These are phyloP conservation scores for Plasmopara muralis DNA, from an alignment of 352 stramenopile genomes.

Conservation along the genomic window DNA sequence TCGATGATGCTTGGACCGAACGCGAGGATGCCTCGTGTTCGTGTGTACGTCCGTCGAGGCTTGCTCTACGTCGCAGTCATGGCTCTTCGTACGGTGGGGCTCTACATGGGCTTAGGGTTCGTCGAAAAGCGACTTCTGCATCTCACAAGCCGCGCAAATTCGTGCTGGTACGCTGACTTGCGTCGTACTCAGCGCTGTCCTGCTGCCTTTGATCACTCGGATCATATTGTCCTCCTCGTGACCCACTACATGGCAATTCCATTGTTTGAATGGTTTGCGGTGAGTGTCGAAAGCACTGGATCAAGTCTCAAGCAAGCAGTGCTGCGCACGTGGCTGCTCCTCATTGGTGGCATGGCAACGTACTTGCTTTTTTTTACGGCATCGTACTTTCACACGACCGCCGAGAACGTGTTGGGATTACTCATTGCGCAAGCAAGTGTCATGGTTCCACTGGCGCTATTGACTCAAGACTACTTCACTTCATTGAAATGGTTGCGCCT, in stretches of 20 bases:
- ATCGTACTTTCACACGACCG: constrained; percentile 58
- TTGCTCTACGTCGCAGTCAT: constrained; percentile 58
- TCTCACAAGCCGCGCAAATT: constrained; percentile 25
- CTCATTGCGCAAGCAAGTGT: constrained; percentile 46
- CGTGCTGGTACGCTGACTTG: constrained; percentile 57
- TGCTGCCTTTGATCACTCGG: constrained; percentile 63
- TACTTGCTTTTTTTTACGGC: constrained; percentile 71
- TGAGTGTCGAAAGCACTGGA: constrained; percentile 38
- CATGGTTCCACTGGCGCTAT: constrained; percentile 57
- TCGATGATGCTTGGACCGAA: constrained; percentile 53
- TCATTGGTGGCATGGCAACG: constrained; percentile 25
- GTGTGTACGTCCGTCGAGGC: constrained; percentile 45
- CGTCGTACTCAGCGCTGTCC: constrained; percentile 48
- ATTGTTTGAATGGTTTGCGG: constrained; percentile 71
- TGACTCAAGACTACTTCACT: constrained; percentile 58
- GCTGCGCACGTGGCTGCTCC: constrained; percentile 40
- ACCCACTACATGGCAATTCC: constrained; percentile 64
- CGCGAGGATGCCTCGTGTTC: constrained; percentile 40
- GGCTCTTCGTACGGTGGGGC: constrained; percentile 51
- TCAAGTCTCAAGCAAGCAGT: constrained; percentile 42
- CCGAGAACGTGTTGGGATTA: constrained; percentile 59
- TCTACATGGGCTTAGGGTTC: constrained; percentile 55
- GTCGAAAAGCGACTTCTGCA: constrained; percentile 40
- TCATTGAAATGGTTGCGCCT: constrained; percentile 39
- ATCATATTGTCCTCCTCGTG: constrained; percentile 72